Conservation (phyloP, 768 basidiomycete genomes). For the Hypholoma fasciculare region DNA sequence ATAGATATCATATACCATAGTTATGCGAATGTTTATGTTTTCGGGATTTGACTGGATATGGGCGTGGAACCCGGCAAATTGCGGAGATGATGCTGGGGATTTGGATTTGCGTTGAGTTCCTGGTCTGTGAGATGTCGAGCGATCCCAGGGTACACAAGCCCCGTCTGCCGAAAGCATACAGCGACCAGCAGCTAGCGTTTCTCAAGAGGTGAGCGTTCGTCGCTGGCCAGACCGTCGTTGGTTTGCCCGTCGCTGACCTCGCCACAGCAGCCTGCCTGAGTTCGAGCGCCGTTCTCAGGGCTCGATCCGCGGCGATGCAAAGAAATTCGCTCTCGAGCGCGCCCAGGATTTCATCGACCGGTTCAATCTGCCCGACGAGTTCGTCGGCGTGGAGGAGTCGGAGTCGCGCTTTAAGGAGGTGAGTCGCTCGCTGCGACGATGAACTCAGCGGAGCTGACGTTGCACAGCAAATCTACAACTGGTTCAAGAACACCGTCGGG, state of each 20-base stretch:
- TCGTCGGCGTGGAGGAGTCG: constrained; percentile 53
- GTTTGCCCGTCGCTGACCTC: constrained; percentile 1
- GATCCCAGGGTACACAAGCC: constrained; percentile 69
- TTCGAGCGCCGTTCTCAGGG: constrained; percentile 62
- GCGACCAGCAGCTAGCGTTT: constrained; percentile 61
- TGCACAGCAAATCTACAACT: constrained; percentile 67
- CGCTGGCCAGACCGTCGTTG: neutral
- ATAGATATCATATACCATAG: constrained; percentile 19
- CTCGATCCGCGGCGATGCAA: constrained; percentile 65
- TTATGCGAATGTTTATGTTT: constrained; percentile 4
- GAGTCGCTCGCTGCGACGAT: constrained; percentile 7
- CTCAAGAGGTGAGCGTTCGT: constrained; percentile 42
- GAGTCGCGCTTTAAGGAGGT: constrained; percentile 66
- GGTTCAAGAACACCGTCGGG: constrained; percentile 73
- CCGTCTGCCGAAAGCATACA: constrained; percentile 65
- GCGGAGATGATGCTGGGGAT: constrained; percentile 19
- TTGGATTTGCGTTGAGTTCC: constrained; percentile 22
- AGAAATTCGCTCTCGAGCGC: constrained; percentile 65
- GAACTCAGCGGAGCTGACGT: constrained; percentile 11
- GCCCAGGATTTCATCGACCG: constrained; percentile 59
- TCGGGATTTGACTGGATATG: constrained; percentile 19
- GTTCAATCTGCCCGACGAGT: constrained; percentile 59
- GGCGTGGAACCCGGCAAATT: constrained; percentile 33
- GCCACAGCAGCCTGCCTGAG: constrained; percentile 45
- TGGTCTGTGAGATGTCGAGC: constrained; percentile 38